These are phyloP conservation scores for Jamesozyma lodderae DNA, from an alignment of 805 yeast genomes.

Conservation along the genomic window DNA sequence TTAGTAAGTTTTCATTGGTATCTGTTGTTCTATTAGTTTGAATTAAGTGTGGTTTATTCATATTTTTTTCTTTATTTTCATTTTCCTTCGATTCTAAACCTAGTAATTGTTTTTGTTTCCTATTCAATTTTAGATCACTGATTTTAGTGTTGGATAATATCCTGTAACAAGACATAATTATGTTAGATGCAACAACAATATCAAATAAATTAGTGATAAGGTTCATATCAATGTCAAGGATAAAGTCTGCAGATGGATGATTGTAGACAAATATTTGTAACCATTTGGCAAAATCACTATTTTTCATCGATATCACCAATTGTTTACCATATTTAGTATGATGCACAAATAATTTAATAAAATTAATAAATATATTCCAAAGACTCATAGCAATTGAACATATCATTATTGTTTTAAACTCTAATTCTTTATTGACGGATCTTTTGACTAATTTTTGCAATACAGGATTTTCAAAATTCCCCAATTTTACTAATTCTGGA, in stretches of 20 bases:
- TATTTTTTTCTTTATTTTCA: background rate
- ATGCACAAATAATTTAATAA: constrained; percentile 11
- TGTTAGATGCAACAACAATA: constrained; percentile 25
- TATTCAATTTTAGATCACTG: constrained; percentile 27
- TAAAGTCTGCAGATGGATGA: constrained; percentile 2
- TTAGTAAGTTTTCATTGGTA: background rate
- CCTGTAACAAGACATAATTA: constrained; percentile 25
- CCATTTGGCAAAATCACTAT: background rate
- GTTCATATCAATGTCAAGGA: constrained; percentile 11
- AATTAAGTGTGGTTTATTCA: constrained; percentile 13
- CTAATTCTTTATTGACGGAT: constrained; percentile 36
- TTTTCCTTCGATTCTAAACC: constrained; percentile 20
- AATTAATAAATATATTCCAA: constrained; percentile 23
- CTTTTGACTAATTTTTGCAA: constrained; percentile 26
- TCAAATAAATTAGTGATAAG: constrained; percentile 22
- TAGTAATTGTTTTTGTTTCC: constrained; percentile 29
- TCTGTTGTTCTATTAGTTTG: background rate
- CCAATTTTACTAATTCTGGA: constrained; percentile 7
- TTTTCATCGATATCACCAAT: background rate
- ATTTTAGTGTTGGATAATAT: constrained; percentile 26
- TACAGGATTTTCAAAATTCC: constrained; percentile 27
- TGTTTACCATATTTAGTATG: constrained; percentile 12
- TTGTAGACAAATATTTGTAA: background rate
- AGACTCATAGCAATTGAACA: constrained; percentile 29
- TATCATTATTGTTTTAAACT: constrained; percentile 28